Evolutionary conservation across 495 filamentous ascomycete species (phyloP).

Genomic region (Hyaloscypha variabilis): DNA sequence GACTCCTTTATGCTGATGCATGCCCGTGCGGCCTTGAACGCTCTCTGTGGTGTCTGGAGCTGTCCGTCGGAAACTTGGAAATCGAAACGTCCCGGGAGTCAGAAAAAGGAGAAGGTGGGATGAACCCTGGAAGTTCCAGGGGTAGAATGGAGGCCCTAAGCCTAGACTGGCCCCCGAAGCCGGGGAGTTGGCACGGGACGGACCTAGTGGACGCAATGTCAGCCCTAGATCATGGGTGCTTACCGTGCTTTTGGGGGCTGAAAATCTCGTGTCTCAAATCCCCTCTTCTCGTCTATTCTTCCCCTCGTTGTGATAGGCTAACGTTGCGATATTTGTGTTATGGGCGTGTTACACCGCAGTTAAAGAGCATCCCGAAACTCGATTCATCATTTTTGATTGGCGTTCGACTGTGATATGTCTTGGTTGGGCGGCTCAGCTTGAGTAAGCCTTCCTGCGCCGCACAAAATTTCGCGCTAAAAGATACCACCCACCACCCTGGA

Average conservation of each 20-base stretch:
- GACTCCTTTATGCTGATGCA: too few species aligned
- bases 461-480: neutral
- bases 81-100: too few species aligned
- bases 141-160: neutral
- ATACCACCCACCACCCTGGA: neutral
- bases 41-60: neutral
- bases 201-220: neutral
- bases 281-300: neutral
- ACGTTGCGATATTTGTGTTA: neutral
- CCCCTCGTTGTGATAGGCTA: neutral
- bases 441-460: neutral
- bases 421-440: neutral
- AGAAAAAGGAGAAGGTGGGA: too few species aligned
- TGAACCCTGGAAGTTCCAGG: neutral
- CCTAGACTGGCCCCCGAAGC: neutral
- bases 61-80: neutral
- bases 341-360: neutral
- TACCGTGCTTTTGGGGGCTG: neutral
- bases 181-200: neutral
- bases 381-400: neutral
- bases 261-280: neutral
- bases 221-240: neutral
- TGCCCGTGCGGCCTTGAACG: neutral
- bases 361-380: too few species aligned
- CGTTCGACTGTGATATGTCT: neutral